Evolutionary conservation across 1,139 yeast species (phyloP).

Genomic region (Geotrichum fermentans): DNA sequence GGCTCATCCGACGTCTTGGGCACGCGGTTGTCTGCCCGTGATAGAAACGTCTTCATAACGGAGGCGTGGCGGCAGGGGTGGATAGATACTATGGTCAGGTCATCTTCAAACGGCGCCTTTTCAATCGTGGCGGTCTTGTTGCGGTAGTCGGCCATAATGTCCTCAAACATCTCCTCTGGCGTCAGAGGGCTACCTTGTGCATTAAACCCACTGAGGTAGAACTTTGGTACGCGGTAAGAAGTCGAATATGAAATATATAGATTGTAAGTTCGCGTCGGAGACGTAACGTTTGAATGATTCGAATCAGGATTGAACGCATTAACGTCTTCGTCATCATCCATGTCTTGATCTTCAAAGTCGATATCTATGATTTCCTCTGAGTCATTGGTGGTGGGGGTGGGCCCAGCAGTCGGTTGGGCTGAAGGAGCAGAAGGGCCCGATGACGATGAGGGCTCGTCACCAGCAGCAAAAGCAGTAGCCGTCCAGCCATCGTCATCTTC

Average conservation of each 20-base stretch:
- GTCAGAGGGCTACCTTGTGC: slow-evolving; percentile 78
- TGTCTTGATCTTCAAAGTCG: slow-evolving; percentile 33
- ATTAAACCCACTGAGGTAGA: slow-evolving; percentile 85
- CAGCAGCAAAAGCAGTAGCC: slow-evolving; percentile 16
- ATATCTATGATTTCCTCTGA: slow-evolving; percentile 32
- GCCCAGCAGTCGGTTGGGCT: too few species aligned
- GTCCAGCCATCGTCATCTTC: slow-evolving; percentile 60
- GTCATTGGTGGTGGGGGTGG: neutral
- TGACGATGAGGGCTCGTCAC: neutral
- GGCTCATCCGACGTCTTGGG: slow-evolving; percentile 31
- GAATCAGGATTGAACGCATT: slow-evolving; percentile 25
- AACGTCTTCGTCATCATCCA: slow-evolving; percentile 31
- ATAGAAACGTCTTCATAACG: slow-evolving; percentile 86
- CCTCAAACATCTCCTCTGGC: slow-evolving; percentile 92
- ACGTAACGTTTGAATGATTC: slow-evolving; percentile 24
- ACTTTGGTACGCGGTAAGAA: slow-evolving; percentile 90
- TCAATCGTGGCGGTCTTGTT: slow-evolving; percentile 97
- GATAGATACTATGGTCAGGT: slow-evolving; percentile 79
- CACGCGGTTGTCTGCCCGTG: slow-evolving; percentile 49
- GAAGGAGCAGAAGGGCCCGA: neutral
- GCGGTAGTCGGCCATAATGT: slow-evolving; percentile 83
- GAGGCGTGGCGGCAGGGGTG: slow-evolving; percentile 96
- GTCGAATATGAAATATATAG: slow-evolving; percentile 89
- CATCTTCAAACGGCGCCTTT: slow-evolving; percentile 74
- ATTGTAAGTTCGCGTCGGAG: slow-evolving; percentile 68